Evolutionary conservation across 495 filamentous ascomycete genomes (phyloP), one percentile per base, ranked within the genome.

Genomic region (Aspergillus kassunensis): DNA sequence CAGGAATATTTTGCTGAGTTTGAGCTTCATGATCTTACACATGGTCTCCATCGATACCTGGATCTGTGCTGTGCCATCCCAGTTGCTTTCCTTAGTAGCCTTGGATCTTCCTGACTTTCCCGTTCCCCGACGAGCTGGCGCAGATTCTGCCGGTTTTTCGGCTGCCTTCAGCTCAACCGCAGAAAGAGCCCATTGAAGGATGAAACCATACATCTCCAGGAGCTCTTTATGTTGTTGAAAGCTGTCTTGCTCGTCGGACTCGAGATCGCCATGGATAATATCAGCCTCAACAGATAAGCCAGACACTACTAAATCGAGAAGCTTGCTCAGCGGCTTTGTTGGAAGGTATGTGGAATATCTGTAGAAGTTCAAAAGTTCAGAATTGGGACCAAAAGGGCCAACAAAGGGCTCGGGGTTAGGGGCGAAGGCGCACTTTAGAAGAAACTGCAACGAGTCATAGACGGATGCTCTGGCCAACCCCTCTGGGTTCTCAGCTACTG

Each of bases 211-310:
- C 61, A 95, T 90, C 61, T 99, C 93, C 54, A 99, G 80, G 8
- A 96, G 76, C 53, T 87, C 81, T 64, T 95, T 95, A 74, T 97
- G 91, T 57, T 89, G 85, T 42, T 84, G 79, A 43, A 92, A 75
- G 13, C 84, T 78, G 59, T 96, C 92, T 63, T 93, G 89, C 60
- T 95, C 93, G 65, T 96, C 91, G 16, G 82, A 82, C 61, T 97
- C 92, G 56, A 95, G 78, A 60, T 97, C 92, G 57, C 87, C 77
- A 67, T 92, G 80, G 44, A 91, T 84, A 44, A 84, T 76, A 58
- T 97, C 95, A 44, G 91, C 88, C 70, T 97, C 89, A 25, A 91
- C 76, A n/a, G 91, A 86, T n/a, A 99, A 73, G 13, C 92, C 93
- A 16, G 92, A 97, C 23, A 93, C 86, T 39, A 97, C 79, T 33